A percentile compares a stretch with the other conserved stretches of the same genome.
Evolutionary conservation across 176 grass and related monocot genomes (phyloP).

Genomic region (Elaeis guineensis): DNA sequence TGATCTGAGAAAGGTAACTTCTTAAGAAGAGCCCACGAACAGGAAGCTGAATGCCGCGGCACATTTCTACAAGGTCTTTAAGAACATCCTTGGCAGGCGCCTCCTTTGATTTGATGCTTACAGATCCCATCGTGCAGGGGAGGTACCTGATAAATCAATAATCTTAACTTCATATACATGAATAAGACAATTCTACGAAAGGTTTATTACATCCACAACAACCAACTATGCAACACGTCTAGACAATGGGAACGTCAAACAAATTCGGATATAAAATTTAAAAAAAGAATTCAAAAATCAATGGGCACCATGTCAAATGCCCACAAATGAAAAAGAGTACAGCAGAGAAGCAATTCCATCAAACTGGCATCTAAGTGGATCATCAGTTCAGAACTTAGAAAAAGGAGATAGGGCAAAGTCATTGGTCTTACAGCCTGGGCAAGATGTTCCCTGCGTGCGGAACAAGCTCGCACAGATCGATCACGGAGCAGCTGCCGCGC

Average conservation of each 20-base stretch:
- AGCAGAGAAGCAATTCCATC: not conserved
- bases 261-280: no score
- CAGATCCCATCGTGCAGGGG: constrained; percentile 92
- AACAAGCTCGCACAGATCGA: constrained; percentile 92
- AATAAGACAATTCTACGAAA: not conserved
- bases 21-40: constrained; percentile 94
- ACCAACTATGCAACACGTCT: no score
- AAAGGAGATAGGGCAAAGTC: not conserved
- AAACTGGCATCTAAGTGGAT: not conserved
- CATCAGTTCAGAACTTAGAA: not conserved
- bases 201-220: no score
- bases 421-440: constrained; percentile 70
- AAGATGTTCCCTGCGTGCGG: constrained; percentile 92
- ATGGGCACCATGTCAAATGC: no score
- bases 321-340: no score
- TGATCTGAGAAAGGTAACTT: constrained; percentile 96
- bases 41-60: constrained; percentile 85
- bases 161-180: constrained; percentile 11
- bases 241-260: no score
- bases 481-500: constrained; percentile 69
- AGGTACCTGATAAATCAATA: constrained; percentile 73
- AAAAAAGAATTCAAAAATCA: not conserved
- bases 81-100: constrained; percentile 94
- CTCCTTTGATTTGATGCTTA: constrained; percentile 95
- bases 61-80: constrained; percentile 99